These are phyloP conservation scores for Russula lepida DNA, from an alignment of 768 basidiomycete genomes.

Conservation along the genomic window DNA sequence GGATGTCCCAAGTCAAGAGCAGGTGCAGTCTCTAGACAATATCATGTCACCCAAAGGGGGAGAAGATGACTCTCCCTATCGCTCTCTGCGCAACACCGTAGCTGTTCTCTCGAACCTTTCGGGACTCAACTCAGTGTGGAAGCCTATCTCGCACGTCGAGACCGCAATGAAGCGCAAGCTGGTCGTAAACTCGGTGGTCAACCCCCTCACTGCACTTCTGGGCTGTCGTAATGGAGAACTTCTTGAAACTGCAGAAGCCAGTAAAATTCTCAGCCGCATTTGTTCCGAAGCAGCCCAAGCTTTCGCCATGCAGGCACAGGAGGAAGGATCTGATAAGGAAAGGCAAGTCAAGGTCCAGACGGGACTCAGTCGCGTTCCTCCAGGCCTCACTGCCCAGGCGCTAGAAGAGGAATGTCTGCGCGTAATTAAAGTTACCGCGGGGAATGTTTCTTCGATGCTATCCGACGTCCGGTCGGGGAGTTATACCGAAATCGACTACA, in stretches of 20 bases:
- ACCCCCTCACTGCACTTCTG: conserved; percentile 77
- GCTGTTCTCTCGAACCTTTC: conserved; percentile 50
- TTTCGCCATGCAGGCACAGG: conserved; percentile 43
- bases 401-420: conserved; percentile 51
- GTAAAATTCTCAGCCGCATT: conserved; percentile 42
- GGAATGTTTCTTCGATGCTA: conserved; percentile 78
- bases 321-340: conserved; percentile 28
- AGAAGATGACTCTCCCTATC: conserved; percentile 37
- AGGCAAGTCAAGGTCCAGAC: conserved; percentile 22
- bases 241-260: conserved; percentile 37
- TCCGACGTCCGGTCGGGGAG: conserved; percentile 54
- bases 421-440: conserved; percentile 48
- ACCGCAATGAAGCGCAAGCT: conserved; percentile 69
- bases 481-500: conserved; percentile 67
- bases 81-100: conserved; percentile 59
- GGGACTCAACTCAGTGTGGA: conserved; percentile 53
- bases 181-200: conserved; percentile 73
- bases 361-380: conserved; percentile 36
- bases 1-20: conserved; percentile 29
- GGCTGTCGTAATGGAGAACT: conserved; percentile 75
- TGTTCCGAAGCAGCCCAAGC: conserved; percentile 63
- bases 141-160: conserved; percentile 57
- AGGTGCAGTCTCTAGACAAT: conserved; percentile 43
- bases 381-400: conserved; percentile 34
- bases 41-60: conserved; percentile 35